Base-by-base conservation (phyloP, 352 stramenopile genomes). In the Aphanomyces cochlioides region DNA sequence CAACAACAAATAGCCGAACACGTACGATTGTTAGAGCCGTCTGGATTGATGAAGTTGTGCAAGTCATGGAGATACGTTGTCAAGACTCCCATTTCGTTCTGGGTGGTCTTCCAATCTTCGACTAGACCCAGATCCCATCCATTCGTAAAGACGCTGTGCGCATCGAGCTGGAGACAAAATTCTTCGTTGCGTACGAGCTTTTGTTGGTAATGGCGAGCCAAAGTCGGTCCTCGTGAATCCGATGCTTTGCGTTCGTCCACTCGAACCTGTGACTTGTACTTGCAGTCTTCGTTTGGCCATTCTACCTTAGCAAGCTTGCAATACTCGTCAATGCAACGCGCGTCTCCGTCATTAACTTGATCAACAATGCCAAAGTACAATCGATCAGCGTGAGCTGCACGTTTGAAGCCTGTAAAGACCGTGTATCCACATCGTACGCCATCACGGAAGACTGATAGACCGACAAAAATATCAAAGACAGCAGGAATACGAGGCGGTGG, bases 361-460 rank as follows among this genome's bases (percentile, higher is more conserved):
- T 71, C 64, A 8, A 71, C 64, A 47, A 71, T 65, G 64, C 64
- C 64, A 63, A 71, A 65, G 64, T 65, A 63, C 37, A 71, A n/a
- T 15, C 64, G 36, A 43, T 47, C 64, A 1, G 64, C 47, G 40
- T 61, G 54, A 8, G 13, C 47, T 13, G 53, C n/a, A 34, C 56
- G 50, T 41, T 71, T 61, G 64, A 71, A 71, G 6, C 53, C 64
- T 15, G 64, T 65, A 36, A 65, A 65, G 4, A 71, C 39, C 17
- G 64, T 71, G 64, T 65, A 65, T 2, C 64, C 64, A n/a, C 64
- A 71, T 10, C 64, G 50, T 40, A 19, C 1, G 38, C 37, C 50
- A 38, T 71, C 64, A 28, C 64, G 50, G 64, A 71, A 71, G 43
- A 54, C 64, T 12, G 64, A 61, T 5, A 71, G 38, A 36, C 64